Evolutionary conservation across 176 grass and related monocot genomes (phyloP).

Genomic region (Leersia perrieri): DNA sequence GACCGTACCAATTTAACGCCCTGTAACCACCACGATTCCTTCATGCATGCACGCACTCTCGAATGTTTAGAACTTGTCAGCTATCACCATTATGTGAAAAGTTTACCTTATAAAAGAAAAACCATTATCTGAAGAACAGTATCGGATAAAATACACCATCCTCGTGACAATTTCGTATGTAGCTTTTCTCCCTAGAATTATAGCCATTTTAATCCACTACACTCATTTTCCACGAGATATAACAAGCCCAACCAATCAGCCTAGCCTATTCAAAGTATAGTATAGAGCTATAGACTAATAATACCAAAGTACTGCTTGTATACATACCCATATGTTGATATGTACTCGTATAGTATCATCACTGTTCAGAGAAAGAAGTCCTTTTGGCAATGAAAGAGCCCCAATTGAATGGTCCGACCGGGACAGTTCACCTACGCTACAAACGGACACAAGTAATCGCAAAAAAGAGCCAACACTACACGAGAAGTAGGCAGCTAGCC

Average conservation of each 20-base stretch:
- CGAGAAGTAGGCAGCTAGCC: neutral
- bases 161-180: neutral
- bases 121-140: neutral
- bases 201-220: neutral
- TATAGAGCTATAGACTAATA: neutral
- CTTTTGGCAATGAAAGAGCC: neutral
- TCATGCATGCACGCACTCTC: neutral
- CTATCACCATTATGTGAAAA: neutral
- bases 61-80: neutral
- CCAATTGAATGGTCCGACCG: neutral
- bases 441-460: neutral
- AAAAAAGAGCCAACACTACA: neutral
- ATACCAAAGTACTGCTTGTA: neutral
- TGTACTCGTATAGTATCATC: neutral
- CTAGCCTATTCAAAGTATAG: neutral
- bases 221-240: neutral
- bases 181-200: neutral
- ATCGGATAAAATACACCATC: neutral
- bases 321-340: neutral
- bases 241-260: neutral
- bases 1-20: neutral
- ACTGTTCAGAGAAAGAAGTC: slow-evolving; percentile 11
- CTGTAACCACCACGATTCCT: neutral
- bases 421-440: slow-evolving; percentile 12
- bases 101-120: neutral